Evolutionary conservation across 2,329 filamentous ascomycete species (phyloP), one percentile per base, ranked within the genome.

Genomic region (Fusarium sublunatum): DNA sequence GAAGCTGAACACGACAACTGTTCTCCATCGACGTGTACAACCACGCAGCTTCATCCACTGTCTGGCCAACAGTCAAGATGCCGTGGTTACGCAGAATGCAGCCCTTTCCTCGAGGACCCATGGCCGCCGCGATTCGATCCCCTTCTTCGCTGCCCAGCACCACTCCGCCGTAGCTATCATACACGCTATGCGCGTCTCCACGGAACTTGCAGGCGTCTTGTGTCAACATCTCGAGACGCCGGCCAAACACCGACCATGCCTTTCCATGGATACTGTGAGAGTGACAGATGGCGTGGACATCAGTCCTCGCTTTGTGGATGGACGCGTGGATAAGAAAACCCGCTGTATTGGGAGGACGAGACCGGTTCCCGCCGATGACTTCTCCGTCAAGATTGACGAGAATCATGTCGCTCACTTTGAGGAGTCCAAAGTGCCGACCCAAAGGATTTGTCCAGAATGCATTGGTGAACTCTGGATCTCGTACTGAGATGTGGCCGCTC

Each of bases 41-140:
- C 72, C 87, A 91, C 0, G 88, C 88, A 0, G 90, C 89, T 74
- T 92, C 90, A 64, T 92, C 90, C 2, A 92, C 89, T 0, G 88
- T 92, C 5, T 73, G 69, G 0, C 90, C 90, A 0, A 91, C 88
- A 0, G 88, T 91, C 45, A 92, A 68, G 11, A 92, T 75, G 0
- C 90, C 90, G 67, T 92, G 90, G 71, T 92, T 92, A 53, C 87
- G 79, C 42, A 92, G 75, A 31, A 91, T 88, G 64, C 86, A 80
- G 1, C 82, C 88, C 71, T 83, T 89, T 57, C 83, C 84, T 0
- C 78, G 73, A 2, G 64, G 61, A 0, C 89, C 90, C 6, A 92
- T 76, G 0, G 88, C 85, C 4, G 76, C 77, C 0, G 89, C 89
- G 42, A 92, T 85, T 19, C 83, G 78, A 45, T 82, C 75, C 1